phyloP scores from a whole-genome alignment of 2,329 filamentous ascomycete genomes.

The Chalaropsis ovoidea region DNA sequence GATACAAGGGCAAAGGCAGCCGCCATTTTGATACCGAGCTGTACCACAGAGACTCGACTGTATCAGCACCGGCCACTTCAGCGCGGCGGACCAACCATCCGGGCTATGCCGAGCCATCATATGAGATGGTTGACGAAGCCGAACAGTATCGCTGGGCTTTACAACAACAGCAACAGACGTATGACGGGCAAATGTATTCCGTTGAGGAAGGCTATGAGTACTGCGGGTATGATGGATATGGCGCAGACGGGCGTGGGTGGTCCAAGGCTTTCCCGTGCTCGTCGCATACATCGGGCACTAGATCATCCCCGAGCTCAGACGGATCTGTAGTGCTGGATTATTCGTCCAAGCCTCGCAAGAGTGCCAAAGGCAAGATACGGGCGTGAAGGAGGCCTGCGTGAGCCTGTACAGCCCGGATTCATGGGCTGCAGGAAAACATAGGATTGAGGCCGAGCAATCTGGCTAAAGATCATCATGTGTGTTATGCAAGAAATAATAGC shows the following conservation, averaged over 20 bases:
- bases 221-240: neutral
- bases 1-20: neutral
- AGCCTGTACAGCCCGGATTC: neutral
- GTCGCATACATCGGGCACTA: conserved; percentile 2
- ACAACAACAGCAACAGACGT: conserved; percentile 7
- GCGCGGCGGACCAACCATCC: neutral
- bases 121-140: neutral
- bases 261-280: conserved; percentile 2
- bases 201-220: neutral
- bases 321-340: conserved; percentile 13
- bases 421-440: neutral
- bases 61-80: neutral
- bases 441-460: neutral
- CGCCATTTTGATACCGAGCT: neutral
- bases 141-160: neutral
- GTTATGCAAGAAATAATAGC: neutral
- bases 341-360: conserved; percentile 2
- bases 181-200: neutral
- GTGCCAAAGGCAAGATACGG: neutral
- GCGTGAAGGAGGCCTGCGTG: neutral
- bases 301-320: neutral
- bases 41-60: neutral
- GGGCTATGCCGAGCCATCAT: neutral
- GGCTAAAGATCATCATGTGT: neutral
- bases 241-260: conserved; percentile 2